Base-by-base conservation (phyloP, 2,329 filamentous ascomycete species). In the Thermochaetoides dissita region DNA sequence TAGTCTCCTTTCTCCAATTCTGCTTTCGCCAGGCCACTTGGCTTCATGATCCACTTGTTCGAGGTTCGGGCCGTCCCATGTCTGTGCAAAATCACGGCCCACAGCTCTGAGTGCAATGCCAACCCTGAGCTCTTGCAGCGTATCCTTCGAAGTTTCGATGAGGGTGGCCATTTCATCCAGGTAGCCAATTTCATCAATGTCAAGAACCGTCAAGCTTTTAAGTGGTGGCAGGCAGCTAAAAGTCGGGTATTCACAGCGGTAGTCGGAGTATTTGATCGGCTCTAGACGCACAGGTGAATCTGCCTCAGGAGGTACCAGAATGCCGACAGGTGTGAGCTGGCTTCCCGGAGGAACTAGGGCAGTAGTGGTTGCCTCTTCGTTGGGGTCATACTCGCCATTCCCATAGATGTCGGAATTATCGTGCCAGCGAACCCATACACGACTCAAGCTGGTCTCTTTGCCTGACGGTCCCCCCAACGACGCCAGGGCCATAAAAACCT, bases 101-200 rank as follows among this genome's bases (percentile, higher is more conserved):
- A 54, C 49, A 24, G 64, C 67, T 42, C 63, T 66, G 31, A 64
- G 56, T 6, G 83, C 76, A 42, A 91, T 76, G 6, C 85, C 83
- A 6, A 91, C 71, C 36, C 83, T 71, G 31, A 93, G 66, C 58
- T 89, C 84, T 30, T 73, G 71, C 10, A 91, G 63, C 35, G 69
- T 69, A 47, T 71, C 66, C 45, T 75, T 68, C 9, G 84, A 89
- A 24, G 78, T 74, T 46, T 81, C 79, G 46, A 91, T 76, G 9
- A 91, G 68, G 35, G 84, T 67, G 41, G 81, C 80, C 74, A 91
- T 81, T 61, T 91, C 85, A 55, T 89, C 84, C 33, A 89, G 62
- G 57, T 91, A 91, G 29, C 79, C 72, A n/a, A 85, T 62, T 55
- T 89, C 83, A 53, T 91, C 85, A 46, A 91, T 82, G 51, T 91